Evolutionary conservation across 768 basidiomycete genomes (phyloP), one percentile per base, ranked within the genome.

Genomic region (Royoungia palumana): DNA sequence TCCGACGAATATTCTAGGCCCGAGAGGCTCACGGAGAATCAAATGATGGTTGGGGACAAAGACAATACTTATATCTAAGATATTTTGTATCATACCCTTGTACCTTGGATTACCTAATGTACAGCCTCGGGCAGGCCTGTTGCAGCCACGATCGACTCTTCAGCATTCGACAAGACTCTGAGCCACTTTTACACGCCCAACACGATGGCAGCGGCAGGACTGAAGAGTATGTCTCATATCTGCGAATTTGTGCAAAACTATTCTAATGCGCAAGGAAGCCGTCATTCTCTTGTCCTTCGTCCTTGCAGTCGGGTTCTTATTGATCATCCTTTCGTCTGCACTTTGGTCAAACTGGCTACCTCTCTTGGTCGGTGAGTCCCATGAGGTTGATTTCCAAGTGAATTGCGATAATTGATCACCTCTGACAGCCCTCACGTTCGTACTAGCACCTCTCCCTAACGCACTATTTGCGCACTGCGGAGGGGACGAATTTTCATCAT

Each of bases 331-430:
- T 20, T 92, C 92, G 2, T 98, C 96, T 66, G 96, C 96, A 7
- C 74, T 98, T 25, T 98, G 87, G 86, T 73, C 82, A 13, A 99
- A 99, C 67, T 99, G 96, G 96, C 76, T 98, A 19, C 96, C 96
- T 28, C 76, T 99, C 43, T 78, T 98, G 55, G 95, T 97, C 55
- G 96, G 96, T 96, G 58, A 54, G 89, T 75, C 17, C 7, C 14
- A 11, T 24, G 4, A n/a, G 32, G 21, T 28, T 35, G 28, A 17
- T 41, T 20, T n/a, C 35, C 16, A 1, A 16, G 21, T 19, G 28
- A 19, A 17, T 14, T 25, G 19, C 20, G 35, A 45, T 22, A 35
- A 53, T 28, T 35, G 30, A 17, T 16, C 6, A 34, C 12, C 11
- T 20, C 50, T 17, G 39, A 32, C 54, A 97, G 96, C 96, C 10